Base-by-base conservation (phyloP, 371 early-diverging fungal genomes). In the Batkoa obscura region DNA sequence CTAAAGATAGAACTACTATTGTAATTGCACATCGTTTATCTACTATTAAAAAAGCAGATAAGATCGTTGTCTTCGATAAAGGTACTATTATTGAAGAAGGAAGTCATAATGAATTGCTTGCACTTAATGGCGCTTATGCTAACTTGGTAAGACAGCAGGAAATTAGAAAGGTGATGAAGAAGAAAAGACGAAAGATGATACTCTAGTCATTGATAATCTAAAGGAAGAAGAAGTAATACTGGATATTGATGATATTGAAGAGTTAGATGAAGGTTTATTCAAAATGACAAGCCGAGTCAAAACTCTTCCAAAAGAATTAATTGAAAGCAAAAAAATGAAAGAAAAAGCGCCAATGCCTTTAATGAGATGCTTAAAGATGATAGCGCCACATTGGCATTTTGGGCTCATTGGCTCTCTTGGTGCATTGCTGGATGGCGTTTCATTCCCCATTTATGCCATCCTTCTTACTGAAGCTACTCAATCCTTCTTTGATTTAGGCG, bases 1-100 rank as follows among this genome's bases (percentile, higher is more conserved):
- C 81, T 75, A 60, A 70, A 17, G 79, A 76, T 37, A 73, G 81
- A 45, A 87, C 87, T 1, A 82, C 82, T 2, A 60, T 89, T 37
- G 69, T 87, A 0, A 83, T 89, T 62, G 84, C 88, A 0, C 89
- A 89, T 62, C 69, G 86, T 43, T 63, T 87, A 23, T 72, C 76
- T 6, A 81, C 83, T 8, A 80, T 89, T 51, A 65, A 73, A 35
- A 64, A 73, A 39, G 87, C 87, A 33, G 83, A 60, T 58, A 60
- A 76, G 36, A 94, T 96, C 61, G 76, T 80, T 46, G 87, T 86
- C 12, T 76, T 86, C 73, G 66, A 73, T 49, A 66, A 79, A 57
- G 89, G 88, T 45, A 64, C 69, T 6, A 66, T 88, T 9, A 58
- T 81, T n/a, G 88, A 88, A 65, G 62, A 64, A 38, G 89, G 88